phyloP scores from a whole-genome alignment of 176 grass and related monocot genomes.

The Oryza coarctata region DNA sequence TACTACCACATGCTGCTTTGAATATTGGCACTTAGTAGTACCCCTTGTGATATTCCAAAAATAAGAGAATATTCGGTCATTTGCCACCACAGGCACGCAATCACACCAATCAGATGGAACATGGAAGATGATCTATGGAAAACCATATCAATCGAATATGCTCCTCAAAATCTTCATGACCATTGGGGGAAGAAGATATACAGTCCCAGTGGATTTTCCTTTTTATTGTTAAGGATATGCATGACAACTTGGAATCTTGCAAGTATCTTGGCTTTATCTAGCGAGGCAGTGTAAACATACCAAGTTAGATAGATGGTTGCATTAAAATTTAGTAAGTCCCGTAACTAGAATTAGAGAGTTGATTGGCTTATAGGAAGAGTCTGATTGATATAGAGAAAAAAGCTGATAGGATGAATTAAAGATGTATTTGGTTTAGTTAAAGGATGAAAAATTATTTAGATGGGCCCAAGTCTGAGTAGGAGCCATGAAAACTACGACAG shows the following conservation, averaged over 20 bases:
- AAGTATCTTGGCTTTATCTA: background rate
- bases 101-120: slow-evolving; percentile 22
- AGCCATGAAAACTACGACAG: too few relatives aligned
- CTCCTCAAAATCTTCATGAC: slow-evolving; percentile 10
- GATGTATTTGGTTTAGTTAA: too few relatives aligned
- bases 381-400: too few relatives aligned
- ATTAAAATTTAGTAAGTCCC: too few relatives aligned
- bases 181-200: background rate
- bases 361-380: too few relatives aligned
- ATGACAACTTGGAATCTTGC: background rate
- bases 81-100: slow-evolving; percentile 13
- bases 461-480: too few relatives aligned
- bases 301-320: too few relatives aligned
- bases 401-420: too few relatives aligned
- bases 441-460: too few relatives aligned
- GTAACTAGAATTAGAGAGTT: too few relatives aligned
- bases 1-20: background rate
- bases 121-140: background rate
- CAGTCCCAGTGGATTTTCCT: background rate
- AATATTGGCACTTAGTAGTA: slow-evolving; percentile 2
- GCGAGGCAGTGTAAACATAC: too few relatives aligned
- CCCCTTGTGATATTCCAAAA: slow-evolving; percentile 17
- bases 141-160: slow-evolving; percentile 28
- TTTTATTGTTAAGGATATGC: background rate
- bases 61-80: slow-evolving; percentile 24